These are phyloP conservation scores for Sporothrix protearum DNA, from an alignment of 2,329 filamentous ascomycete genomes.

Conservation along the genomic window DNA sequence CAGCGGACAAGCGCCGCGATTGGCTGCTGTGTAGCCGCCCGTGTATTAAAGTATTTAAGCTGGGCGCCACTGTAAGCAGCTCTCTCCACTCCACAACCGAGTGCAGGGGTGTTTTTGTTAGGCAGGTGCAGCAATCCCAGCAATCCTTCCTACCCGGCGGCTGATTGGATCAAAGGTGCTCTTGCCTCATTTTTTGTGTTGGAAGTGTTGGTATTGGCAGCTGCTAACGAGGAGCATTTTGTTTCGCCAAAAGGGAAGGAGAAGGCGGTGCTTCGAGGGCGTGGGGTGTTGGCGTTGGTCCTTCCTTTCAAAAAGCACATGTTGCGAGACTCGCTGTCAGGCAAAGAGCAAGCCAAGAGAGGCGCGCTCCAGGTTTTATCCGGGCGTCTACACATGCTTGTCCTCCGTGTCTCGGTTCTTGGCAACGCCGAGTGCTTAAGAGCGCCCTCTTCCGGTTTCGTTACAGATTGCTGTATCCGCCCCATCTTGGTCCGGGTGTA, in stretches of 20 bases:
- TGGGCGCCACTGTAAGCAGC: constrained; percentile 7
- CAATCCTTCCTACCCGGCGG: constrained; percentile 13
- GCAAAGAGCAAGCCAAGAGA: background rate
- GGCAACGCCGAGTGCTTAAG: background rate
- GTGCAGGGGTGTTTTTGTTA: background rate
- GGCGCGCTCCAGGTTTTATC: background rate
- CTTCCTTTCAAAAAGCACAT: background rate
- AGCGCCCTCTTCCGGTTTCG: background rate
- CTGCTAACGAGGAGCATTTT: background rate
- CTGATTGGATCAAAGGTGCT: constrained; percentile 10
- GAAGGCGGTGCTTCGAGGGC: background rate
- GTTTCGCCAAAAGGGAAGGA: background rate
- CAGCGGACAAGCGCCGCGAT: constrained; percentile 29
- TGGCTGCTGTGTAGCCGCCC: constrained; percentile 30
- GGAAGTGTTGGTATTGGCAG: background rate
- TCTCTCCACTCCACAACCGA: background rate
- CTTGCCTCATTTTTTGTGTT: background rate
- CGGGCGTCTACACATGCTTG: background rate
- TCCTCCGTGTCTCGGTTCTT: constrained; percentile 13
- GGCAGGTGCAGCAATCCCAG: background rate
- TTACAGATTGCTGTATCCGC: constrained; percentile 4
- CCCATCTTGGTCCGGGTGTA: background rate
- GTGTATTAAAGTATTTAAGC: constrained; percentile 21
- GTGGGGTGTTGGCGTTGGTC: background rate
- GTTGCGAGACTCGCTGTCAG: too few species aligned